Conservation (phyloP, 2,329 filamentous ascomycete species). For the Hawksworthiomyces lignivorus region DNA sequence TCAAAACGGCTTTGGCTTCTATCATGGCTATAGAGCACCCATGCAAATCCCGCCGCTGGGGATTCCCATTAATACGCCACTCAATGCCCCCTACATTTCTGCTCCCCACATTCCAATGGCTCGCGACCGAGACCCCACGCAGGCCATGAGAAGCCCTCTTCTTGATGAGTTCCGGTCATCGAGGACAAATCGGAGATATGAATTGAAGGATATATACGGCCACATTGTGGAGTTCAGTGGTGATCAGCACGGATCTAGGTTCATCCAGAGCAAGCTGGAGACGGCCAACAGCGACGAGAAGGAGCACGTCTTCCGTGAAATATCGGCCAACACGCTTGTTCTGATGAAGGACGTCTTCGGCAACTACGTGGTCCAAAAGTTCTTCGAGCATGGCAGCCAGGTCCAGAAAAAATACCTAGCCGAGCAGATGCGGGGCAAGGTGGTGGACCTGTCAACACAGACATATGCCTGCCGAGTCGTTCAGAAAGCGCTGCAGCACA, state of each 20-base stretch:
- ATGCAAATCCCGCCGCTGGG: slow-evolving; percentile 23
- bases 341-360: slow-evolving; percentile 96
- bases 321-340: slow-evolving; percentile 74
- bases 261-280: slow-evolving; percentile 89
- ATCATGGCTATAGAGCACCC: slow-evolving; percentile 28
- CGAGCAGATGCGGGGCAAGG: slow-evolving; percentile 78
- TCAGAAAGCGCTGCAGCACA: slow-evolving; percentile 89
- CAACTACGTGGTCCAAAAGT: slow-evolving; percentile 97
- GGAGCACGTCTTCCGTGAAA: slow-evolving; percentile 80
- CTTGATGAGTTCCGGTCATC: slow-evolving; percentile 69
- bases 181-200: slow-evolving; percentile 66
- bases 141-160: slow-evolving; percentile 54
- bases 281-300: slow-evolving; percentile 94
- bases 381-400: slow-evolving; percentile 94
- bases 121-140: slow-evolving; percentile 8
- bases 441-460: slow-evolving; percentile 71
- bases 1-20: slow-evolving; percentile 14
- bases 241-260: slow-evolving; percentile 90
- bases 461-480: slow-evolving; percentile 95
- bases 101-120: slow-evolving; percentile 25
- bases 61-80: slow-evolving; percentile 17
- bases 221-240: slow-evolving; percentile 92
- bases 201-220: slow-evolving; percentile 81
- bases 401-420: slow-evolving; percentile 84
- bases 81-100: slow-evolving; percentile 22